phyloP scores from a whole-genome alignment of 345 rosid genomes.

The Boechera stricta region DNA sequence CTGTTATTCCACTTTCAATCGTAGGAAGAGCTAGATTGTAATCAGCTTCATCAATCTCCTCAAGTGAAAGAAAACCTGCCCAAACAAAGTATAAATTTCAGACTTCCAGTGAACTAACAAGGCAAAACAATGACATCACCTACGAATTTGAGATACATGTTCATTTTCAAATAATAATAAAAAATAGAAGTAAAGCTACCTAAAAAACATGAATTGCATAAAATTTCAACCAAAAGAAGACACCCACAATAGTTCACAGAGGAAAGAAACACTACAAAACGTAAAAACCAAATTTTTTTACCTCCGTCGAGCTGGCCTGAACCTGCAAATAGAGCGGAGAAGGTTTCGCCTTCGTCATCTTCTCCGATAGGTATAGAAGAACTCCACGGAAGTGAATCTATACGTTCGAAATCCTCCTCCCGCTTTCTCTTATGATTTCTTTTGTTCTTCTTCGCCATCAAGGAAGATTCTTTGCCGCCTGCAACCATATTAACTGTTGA shows the following conservation, averaged over 20 bases:
- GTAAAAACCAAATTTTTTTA: neutral
- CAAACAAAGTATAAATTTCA: constrained; percentile 22
- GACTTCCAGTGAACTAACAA: constrained; percentile 15
- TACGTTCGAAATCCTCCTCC: constrained; percentile 52
- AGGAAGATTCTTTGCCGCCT: constrained; percentile 31
- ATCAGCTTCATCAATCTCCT: constrained; percentile 84
- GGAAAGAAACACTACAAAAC: neutral
- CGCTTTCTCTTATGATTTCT: constrained; percentile 46
- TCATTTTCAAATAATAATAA: neutral
- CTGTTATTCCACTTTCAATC: constrained; percentile 41
- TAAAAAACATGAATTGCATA: neutral
- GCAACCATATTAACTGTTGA: constrained; percentile 16
- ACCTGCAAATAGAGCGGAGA: constrained; percentile 62
- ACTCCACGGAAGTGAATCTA: constrained; percentile 68
- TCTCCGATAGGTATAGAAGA: constrained; percentile 52
- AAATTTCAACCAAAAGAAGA: neutral
- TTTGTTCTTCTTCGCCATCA: constrained; percentile 35
- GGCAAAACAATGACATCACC: constrained; percentile 8
- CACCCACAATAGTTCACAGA: neutral
- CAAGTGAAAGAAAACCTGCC: constrained; percentile 87
- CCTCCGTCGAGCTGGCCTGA: constrained; percentile 86
- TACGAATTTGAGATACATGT: neutral
- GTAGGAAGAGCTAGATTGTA: constrained; percentile 56
- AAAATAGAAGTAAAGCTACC: too few species aligned
- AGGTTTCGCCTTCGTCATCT: constrained; percentile 52